Evolutionary conservation across 2,329 filamentous ascomycete genomes (phyloP), one percentile per base, ranked within the genome.

Genomic region (Claviceps monticola): DNA sequence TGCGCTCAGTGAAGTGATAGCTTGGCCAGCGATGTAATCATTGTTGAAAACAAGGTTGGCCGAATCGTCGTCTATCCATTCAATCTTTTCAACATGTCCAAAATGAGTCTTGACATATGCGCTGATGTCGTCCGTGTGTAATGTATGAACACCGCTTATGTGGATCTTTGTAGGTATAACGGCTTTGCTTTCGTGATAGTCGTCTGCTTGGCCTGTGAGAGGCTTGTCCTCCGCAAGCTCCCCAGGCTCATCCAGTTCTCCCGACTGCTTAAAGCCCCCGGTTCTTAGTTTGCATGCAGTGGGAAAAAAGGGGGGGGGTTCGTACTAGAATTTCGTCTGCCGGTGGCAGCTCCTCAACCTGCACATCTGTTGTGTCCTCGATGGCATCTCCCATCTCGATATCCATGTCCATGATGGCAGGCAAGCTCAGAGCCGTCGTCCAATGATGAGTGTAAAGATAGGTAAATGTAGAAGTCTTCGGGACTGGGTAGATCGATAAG

Each of bases 61-160:
- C 0, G 88, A 91, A 6, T 80, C 83, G 66, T 98, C 93, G 65
- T 97, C 88, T 58, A 98, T 88, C 93, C 93, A 98, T 69, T 97
- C 89, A 56, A 96, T 74, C 55, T 79, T 76, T 52, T 78, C 71
- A 52, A 82, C 72, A 14, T 67, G 64, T 38, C 74, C 70, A 61
- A 78, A 88, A 65, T 93, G 79, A 56, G 86, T 76, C 47, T 73
- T 68, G 8, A 88, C 79, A 60, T 89, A 96, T 54, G 77, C 73
- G 59, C 85, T 83, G 59, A 97, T 84, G 56, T 95, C 82, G 51
- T 81, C 76, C 29, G 89, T 89, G 36, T 84, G 87, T 63, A 97
- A 73, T 44, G 84, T 80, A 62, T 95, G 85, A 3, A 97, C 76
- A 19, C 91, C 91, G 54, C 82, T 80, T 50, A 98, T 72, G 66